Percentiles rank a stretch among this genome's conserved stretches.
Conservation (phyloP, 148 eudicot genomes). For the Beta vulgaris region DNA sequence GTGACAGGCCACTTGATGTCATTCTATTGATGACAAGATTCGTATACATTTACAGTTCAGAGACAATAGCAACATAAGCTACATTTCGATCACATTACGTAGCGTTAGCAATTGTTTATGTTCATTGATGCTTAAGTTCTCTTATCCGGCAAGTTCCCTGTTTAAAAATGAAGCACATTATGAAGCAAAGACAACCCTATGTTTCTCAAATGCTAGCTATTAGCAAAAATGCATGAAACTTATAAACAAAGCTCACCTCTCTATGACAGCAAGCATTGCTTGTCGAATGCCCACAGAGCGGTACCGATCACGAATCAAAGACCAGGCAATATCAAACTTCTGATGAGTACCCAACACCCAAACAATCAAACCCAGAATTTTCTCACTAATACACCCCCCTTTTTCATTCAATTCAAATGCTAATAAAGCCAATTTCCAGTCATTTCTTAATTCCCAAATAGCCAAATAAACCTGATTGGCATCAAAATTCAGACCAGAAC, state of each 20-base stretch:
- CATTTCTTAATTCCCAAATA: slow-evolving; percentile 60
- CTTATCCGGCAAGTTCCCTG: not conserved
- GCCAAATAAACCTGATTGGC: slow-evolving; percentile 37
- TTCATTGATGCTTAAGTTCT: not conserved
- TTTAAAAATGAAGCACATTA: not conserved
- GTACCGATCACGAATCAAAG: slow-evolving; percentile 61
- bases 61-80: not conserved
- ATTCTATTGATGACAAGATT: not conserved
- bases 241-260: slow-evolving; percentile 42
- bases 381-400: slow-evolving; percentile 45
- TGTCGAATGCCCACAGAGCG: slow-evolving; percentile 42
- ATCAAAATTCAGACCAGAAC: slow-evolving; percentile 36
- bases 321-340: slow-evolving; percentile 75
- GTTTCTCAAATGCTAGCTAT: not conserved
- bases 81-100: not conserved
- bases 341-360: slow-evolving; percentile 79
- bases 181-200: not conserved
- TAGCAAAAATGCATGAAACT: not conserved
- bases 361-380: slow-evolving; percentile 57
- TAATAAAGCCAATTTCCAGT: slow-evolving; percentile 70
- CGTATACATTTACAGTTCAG: not conserved
- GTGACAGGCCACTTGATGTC: not conserved
- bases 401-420: slow-evolving; percentile 61
- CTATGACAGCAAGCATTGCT: slow-evolving; percentile 76
- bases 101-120: not conserved